Base-by-base conservation (phyloP, 2,329 filamentous ascomycete genomes). In the Hymenoscyphus repandus region DNA sequence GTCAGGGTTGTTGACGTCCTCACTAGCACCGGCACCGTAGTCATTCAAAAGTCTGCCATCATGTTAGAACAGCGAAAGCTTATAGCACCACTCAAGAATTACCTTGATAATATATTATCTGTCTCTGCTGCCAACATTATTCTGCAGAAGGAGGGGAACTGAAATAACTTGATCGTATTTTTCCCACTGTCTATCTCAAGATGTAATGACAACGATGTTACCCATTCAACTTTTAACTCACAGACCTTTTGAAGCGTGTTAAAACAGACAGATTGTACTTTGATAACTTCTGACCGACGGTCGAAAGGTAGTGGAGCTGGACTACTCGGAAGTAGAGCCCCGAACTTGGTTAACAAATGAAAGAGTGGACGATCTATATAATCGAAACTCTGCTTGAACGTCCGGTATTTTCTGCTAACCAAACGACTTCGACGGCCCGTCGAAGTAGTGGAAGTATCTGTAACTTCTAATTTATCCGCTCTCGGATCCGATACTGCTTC, bases 151-250 rank as follows among this genome's bases (percentile, higher is more conserved):
- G 46, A 55, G 2, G 53, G 55, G 15, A 52, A 56, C n/a, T 39
- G 52, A 41, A 59, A 57, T 11, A 55, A 9, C 36, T 56, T 57
- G 27, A 59, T 43, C 11, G 36, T 30, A 32, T 55, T 57, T 30
- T 17, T 49, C 9, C 27, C 20, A 15, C 41, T 36, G 34, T 54
- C 54, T 20, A 57, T 46, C 32, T 56, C 55, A 2, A 59, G 51
- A 37, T 59, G 55, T 1, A 54, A 40, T 12, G 31, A 39, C 6
- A 54, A 22, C 20, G 20, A 50, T 18, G 44, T 45, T 1, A 56
- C 55, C 50, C 45, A 56, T 34, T 54, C 42, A 22, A 58, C 50
- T 13, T 47, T 53, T 32, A 58, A 41, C 10, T 27, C 34, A 20
- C 45, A 50, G 2, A 56, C 34, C 13, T 45, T 50, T 20, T 30